These are phyloP conservation scores for Kodamaea sp. DNA, from an alignment of 1,139 yeast genomes.

Conservation along the genomic window DNA sequence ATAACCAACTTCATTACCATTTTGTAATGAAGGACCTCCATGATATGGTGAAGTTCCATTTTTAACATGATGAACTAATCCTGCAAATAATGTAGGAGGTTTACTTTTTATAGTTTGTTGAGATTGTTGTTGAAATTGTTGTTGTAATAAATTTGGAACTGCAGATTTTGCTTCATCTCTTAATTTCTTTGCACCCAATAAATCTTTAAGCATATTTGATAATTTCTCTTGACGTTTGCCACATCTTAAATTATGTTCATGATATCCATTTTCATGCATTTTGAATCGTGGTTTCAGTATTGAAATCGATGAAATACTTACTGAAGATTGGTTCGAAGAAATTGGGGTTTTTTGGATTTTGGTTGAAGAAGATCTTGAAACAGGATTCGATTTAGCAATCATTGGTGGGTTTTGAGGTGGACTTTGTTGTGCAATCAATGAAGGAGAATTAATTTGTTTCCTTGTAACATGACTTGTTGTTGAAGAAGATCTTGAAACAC, in stretches of 20 bases:
- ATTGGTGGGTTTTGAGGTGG: not conserved
- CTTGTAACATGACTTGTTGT: slow-evolving; percentile 5
- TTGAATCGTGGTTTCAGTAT: slow-evolving; percentile 42
- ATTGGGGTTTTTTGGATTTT: slow-evolving; percentile 7
- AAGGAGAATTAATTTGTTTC: slow-evolving; percentile 7
- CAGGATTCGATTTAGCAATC: slow-evolving; percentile 9
- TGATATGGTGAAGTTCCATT: slow-evolving; percentile 27
- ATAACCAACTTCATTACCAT: not conserved
- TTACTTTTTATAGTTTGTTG: slow-evolving; percentile 17
- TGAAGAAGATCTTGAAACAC: slow-evolving; percentile 19
- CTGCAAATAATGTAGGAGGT: slow-evolving; percentile 81
- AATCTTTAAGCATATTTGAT: slow-evolving; percentile 80
- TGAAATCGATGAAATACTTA: slow-evolving; percentile 6
- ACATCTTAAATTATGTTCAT: slow-evolving; percentile 73
- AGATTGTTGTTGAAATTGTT: slow-evolving; percentile 5
- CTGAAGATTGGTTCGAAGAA: slow-evolving; percentile 8
- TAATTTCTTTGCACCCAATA: slow-evolving; percentile 75
- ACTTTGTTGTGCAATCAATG: not conserved
- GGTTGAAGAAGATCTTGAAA: slow-evolving; percentile 13
- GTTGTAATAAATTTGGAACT: slow-evolving; percentile 58
- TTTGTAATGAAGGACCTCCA: slow-evolving; percentile 7
- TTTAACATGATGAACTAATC: slow-evolving; percentile 68
- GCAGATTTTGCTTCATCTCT: slow-evolving; percentile 82
- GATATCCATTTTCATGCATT: slow-evolving; percentile 62
- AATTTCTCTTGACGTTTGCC: slow-evolving; percentile 87